Evolutionary conservation across 1,284 basidiomycete genomes (phyloP).

Genomic region (Marasmius fiardii): DNA sequence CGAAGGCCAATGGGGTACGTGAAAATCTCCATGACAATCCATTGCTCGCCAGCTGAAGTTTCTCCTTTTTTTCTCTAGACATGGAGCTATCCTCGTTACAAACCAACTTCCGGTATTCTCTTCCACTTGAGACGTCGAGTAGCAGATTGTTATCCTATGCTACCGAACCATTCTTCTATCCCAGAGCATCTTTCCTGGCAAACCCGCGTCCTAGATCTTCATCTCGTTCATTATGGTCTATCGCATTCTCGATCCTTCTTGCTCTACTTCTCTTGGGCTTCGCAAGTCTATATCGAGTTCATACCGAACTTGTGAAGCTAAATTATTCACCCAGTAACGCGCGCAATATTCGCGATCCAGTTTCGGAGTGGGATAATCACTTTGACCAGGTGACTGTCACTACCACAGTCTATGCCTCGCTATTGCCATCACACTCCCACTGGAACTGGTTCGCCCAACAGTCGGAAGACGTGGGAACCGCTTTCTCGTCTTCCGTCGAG

Average conservation of each 20-base stretch:
- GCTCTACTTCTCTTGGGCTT: constrained; percentile 27
- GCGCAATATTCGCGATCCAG: constrained; percentile 15
- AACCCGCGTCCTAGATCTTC: neutral
- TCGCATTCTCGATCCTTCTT: constrained; percentile 25
- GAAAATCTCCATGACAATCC: constrained; percentile 8
- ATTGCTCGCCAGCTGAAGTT: constrained; percentile 9
- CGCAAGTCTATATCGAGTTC: constrained; percentile 30
- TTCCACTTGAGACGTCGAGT: constrained; percentile 23
- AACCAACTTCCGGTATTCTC: constrained; percentile 49
- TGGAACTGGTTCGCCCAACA: constrained; percentile 19
- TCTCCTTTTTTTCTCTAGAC: constrained; percentile 26
- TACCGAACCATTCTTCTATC: constrained; percentile 53
- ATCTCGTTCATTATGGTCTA: constrained; percentile 6
- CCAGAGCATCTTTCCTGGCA: constrained; percentile 39
- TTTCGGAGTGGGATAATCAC: constrained; percentile 15
- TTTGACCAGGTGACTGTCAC: constrained; percentile 34
- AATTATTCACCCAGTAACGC: constrained; percentile 30
- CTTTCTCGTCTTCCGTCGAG: no score
- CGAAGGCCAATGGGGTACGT: constrained; percentile 48
- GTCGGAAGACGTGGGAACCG: neutral
- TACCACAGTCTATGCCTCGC: constrained; percentile 17
- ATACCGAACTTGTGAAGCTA: constrained; percentile 34
- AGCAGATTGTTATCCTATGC: constrained; percentile 51
- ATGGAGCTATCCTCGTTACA: constrained; percentile 36
- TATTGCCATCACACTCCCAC: constrained; percentile 6